Evolutionary conservation across 2,329 filamentous ascomycete genomes (phyloP).

Genomic region (Talaromyces pinophilus): DNA sequence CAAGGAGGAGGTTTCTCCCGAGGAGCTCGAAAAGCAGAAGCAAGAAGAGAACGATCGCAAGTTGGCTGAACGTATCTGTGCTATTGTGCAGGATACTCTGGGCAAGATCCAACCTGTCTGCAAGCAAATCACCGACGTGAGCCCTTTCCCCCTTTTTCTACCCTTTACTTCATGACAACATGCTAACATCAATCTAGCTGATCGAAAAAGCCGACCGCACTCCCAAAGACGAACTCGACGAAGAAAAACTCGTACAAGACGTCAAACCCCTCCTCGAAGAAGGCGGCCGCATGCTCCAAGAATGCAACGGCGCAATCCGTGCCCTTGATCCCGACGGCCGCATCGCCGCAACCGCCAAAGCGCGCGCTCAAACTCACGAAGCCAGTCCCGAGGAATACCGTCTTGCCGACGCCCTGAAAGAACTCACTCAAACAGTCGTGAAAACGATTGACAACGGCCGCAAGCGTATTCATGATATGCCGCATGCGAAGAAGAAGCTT

Average conservation of each 20-base stretch:
- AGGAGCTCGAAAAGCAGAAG: constrained; percentile 57
- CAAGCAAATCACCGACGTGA: constrained; percentile 79
- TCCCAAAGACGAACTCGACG: constrained; percentile 72
- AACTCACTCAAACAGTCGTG: constrained; percentile 76
- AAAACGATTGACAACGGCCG: constrained; percentile 84
- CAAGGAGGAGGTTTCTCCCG: constrained; percentile 42
- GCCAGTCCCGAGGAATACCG: constrained; percentile 81
- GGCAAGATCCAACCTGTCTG: constrained; percentile 82
- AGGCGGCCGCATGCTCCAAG: constrained; percentile 75
- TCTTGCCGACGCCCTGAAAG: constrained; percentile 82
- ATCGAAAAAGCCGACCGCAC: constrained; percentile 79
- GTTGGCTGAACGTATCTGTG: constrained; percentile 73
- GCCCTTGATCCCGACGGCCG: constrained; percentile 86
- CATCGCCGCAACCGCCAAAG: constrained; percentile 82
- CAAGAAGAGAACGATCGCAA: constrained; percentile 69
- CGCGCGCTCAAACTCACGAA: constrained; percentile 71
- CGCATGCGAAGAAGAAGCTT: constrained; percentile 90
- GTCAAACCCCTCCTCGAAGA: constrained; percentile 89
- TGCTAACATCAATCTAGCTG: constrained; percentile 50
- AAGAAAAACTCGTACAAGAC: constrained; percentile 81
- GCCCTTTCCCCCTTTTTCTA: constrained; percentile 27
- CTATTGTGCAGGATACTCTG: constrained; percentile 73
- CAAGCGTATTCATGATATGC: constrained; percentile 87
- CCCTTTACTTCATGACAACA: not conserved
- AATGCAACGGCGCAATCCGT: constrained; percentile 83